Evolutionary conservation across 176 grass and related monocot genomes (phyloP).

Genomic region (Calamus simplicifolius): DNA sequence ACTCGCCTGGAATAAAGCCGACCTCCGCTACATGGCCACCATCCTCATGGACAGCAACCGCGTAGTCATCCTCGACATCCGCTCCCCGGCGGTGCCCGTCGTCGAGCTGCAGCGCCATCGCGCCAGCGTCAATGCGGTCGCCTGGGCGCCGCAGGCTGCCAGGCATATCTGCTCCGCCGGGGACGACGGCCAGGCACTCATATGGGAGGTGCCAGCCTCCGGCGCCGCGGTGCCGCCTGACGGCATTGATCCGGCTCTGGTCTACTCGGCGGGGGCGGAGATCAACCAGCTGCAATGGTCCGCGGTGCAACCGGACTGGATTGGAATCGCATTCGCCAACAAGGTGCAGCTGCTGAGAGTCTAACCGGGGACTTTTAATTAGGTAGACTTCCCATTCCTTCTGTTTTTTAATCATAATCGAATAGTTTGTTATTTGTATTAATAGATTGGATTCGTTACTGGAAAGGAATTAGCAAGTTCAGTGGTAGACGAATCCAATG

Average conservation of each 20-base stretch:
- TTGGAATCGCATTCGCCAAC: slow-evolving; percentile 84
- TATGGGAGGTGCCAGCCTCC: slow-evolving; percentile 44
- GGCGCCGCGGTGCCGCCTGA: slow-evolving; percentile 31
- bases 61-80: slow-evolving; percentile 88
- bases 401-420: no score
- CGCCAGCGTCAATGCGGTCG: slow-evolving; percentile 72
- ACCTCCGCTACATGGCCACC: slow-evolving; percentile 75
- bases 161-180: slow-evolving; percentile 72
- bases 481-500: no score
- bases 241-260: slow-evolving; percentile 64
- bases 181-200: slow-evolving; percentile 80
- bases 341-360: slow-evolving; percentile 85
- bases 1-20: slow-evolving; percentile 75
- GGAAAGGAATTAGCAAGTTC: no score
- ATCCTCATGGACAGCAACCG: slow-evolving; percentile 93
- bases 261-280: slow-evolving; percentile 55
- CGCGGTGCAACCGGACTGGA: slow-evolving; percentile 65
- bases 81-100: slow-evolving; percentile 69
- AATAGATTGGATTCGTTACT: no score
- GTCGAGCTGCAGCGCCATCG: slow-evolving; percentile 76
- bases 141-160: slow-evolving; percentile 69
- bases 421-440: no score
- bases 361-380: slow-evolving; percentile 15
- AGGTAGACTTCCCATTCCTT: no score
- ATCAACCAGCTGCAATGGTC: slow-evolving; percentile 94